These are phyloP conservation scores for Cyanidium caldarium DNA, from an alignment of 23 red algal genomes.

Conservation along the genomic window DNA sequence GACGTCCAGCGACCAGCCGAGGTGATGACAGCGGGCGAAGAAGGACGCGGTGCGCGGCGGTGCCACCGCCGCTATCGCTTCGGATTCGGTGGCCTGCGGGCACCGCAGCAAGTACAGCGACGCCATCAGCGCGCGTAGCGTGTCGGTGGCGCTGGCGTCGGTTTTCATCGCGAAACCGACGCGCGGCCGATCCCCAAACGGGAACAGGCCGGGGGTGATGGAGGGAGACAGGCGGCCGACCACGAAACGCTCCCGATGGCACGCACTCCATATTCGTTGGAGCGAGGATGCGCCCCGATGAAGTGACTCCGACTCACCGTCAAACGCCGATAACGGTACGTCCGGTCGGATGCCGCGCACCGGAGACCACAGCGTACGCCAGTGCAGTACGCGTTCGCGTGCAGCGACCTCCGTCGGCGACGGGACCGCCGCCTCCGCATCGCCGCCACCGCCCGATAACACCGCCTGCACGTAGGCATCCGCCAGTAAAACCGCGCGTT, in stretches of 20 bases:
- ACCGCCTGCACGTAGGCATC: not conserved
- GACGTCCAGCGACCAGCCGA: not conserved
- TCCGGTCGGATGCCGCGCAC: not conserved
- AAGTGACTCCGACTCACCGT: too few relatives aligned
- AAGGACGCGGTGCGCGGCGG: not conserved
- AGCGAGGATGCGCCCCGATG: too few relatives aligned
- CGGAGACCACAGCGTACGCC: not conserved
- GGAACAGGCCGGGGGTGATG: too few relatives aligned
- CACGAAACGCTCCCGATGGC: not conserved
- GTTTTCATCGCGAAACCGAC: not conserved
- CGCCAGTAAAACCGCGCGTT: not conserved
- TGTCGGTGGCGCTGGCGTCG: not conserved
- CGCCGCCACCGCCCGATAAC: not conserved
- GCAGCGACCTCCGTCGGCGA: not conserved
- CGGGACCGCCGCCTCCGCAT: not conserved
- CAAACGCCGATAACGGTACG: not conserved
- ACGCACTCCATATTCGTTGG: not conserved
- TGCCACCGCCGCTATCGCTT: not conserved
- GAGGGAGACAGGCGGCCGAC: not conserved
- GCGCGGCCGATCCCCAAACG: not conserved
- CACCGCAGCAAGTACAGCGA: not conserved
- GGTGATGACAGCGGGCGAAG: not conserved
- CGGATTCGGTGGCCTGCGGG: not conserved
- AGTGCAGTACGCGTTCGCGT: not conserved
- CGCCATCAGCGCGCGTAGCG: not conserved